Evolutionary conservation across 2,329 filamentous ascomycete species (phyloP), one percentile per base, ranked within the genome.

Genomic region (Fusarium veterinarium): DNA sequence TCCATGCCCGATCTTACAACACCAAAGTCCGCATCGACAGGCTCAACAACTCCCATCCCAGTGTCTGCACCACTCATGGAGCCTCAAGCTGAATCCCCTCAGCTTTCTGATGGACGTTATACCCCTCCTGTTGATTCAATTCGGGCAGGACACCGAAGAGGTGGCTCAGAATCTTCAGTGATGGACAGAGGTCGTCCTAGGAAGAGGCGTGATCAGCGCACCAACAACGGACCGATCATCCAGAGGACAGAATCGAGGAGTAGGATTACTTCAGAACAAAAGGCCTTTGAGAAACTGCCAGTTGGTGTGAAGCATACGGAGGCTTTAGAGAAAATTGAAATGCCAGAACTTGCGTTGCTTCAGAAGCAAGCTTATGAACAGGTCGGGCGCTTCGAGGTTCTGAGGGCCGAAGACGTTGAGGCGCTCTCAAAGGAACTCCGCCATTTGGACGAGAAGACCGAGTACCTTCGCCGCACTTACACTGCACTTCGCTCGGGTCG

Each of bases 391-490:
- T 93, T 92, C 69, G 90, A 92, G 79, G 86, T 93, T n/a, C 84
- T 93, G 28, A 84, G 82, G 51, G 85, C 86, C 57, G 87, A 88
- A 31, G 90, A 92, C 71, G 91, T 92, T 19, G 90, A 92, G 56
- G 83, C 84, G 23, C 84, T 94, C 9, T 93, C 92, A 20, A 89
- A 88, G 89, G 93, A 95, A 83, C 90, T 95, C 60, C 89, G 91
- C 55, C 89, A 88, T 64, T 85, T 95, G n/a, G 93, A 95, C 76
- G 91, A 94, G 78, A 89, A 92, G 62, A 93, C 91, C 61, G 92
- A 94, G 73, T 95, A 95, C 77, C 89, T 95, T 53, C 90, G 92
- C 51, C 91, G 90, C 69, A 95, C 92, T 0, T 93, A 94, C 81
- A 91, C 89, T 58, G 93, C 92, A 9, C 87, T 95, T 20, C 89